These are phyloP conservation scores for Angophora floribunda DNA, from an alignment of 345 rosid genomes.

Conservation along the genomic window DNA sequence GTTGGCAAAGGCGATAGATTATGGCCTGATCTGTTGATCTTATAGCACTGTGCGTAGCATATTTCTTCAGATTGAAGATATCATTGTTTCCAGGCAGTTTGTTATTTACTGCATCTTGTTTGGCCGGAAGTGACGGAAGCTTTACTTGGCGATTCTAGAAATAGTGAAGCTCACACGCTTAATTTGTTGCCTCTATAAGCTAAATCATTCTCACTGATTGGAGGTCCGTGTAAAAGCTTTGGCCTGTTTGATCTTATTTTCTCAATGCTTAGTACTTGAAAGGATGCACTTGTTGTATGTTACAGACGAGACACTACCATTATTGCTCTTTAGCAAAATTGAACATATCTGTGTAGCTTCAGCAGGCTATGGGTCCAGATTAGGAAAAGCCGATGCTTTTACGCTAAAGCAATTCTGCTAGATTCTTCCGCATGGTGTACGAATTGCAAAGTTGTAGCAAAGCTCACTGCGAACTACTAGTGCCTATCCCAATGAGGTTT, in stretches of 20 bases:
- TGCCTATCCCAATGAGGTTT: not conserved
- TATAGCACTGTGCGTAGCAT: not conserved
- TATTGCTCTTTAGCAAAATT: not conserved
- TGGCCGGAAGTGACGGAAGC: not conserved
- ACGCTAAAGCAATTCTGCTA: not conserved
- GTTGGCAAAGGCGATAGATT: not conserved
- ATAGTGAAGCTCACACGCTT: not conserved
- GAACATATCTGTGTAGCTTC: not conserved
- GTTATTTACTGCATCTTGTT: not conserved
- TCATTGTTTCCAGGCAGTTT: not conserved
- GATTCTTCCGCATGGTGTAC: not conserved
- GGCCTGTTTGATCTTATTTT: not conserved
- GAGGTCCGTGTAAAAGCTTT: not conserved
- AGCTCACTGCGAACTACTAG: not conserved
- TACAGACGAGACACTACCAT: not conserved
- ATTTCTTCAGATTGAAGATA: not conserved
- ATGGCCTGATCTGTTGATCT: not conserved
- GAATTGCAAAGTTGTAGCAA: not conserved
- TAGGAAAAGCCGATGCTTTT: not conserved
- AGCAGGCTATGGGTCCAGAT: not conserved
- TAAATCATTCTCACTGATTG: not conserved
- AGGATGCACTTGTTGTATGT: not conserved
- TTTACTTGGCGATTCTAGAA: not conserved
- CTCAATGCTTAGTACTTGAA: not conserved
- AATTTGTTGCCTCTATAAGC: not conserved